Conservation (phyloP, 352 stramenopile species). For the Phytophthora brassicae region DNA sequence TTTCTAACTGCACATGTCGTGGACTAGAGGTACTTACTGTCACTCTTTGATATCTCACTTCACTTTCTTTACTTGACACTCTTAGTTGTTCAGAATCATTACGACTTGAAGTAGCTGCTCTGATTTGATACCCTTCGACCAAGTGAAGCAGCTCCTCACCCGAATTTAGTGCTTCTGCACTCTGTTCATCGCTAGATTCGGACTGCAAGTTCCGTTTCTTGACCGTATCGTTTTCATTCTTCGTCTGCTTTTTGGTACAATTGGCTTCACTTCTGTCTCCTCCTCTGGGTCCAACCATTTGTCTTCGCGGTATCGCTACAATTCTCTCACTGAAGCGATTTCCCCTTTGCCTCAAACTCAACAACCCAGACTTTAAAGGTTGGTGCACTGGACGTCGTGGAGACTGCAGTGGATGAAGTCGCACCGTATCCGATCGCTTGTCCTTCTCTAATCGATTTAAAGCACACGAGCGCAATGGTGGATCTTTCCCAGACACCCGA, state of each 20-base stretch:
- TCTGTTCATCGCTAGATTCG: slow-evolving; percentile 10
- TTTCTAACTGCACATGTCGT: slow-evolving; percentile 2
- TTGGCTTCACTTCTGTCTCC: neutral
- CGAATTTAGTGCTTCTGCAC: neutral
- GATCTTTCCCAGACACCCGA: slow-evolving; percentile 35
- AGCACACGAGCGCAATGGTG: slow-evolving; percentile 40
- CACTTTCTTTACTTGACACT: slow-evolving; percentile 8
- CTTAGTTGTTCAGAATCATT: neutral
- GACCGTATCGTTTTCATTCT: neutral
- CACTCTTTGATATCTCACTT: slow-evolving; percentile 1
- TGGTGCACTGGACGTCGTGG: slow-evolving; percentile 8
- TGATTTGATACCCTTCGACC: slow-evolving; percentile 18
- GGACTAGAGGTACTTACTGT: neutral
- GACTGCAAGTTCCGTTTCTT: slow-evolving; percentile 6
- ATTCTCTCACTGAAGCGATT: slow-evolving; percentile 4
- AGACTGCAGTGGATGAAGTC: slow-evolving; percentile 4
- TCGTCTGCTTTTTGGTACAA: slow-evolving; percentile 5
- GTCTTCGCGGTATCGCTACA: slow-evolving; percentile 10
- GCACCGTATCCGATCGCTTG: slow-evolving; percentile 19
- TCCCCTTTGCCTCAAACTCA: slow-evolving; percentile 18
- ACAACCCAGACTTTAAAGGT: neutral
- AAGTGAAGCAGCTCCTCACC: slow-evolving; percentile 15
- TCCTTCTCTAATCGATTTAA: slow-evolving; percentile 29
- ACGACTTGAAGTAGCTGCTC: neutral
- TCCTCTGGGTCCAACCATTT: slow-evolving; percentile 1